Evolutionary conservation across 2,329 filamentous ascomycete species (phyloP).

Genomic region (Paecilomyces sp.): DNA sequence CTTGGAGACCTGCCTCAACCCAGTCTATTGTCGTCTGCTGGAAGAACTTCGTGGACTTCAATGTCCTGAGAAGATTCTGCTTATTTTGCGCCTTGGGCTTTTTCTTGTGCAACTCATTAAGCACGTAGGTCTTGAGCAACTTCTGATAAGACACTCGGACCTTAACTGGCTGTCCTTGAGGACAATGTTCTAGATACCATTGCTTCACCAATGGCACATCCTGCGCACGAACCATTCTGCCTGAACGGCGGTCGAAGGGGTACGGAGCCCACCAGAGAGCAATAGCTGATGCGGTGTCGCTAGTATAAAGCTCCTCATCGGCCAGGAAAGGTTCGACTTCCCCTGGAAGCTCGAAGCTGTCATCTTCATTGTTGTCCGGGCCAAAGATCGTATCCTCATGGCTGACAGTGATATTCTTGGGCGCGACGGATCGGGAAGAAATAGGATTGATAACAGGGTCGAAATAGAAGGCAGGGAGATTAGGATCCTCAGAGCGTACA

Average conservation of each 20-base stretch:
- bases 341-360: slow-evolving; percentile 74
- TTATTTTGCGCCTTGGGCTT: slow-evolving; percentile 93
- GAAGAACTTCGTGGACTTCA: slow-evolving; percentile 98
- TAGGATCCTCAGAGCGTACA: slow-evolving; percentile 76
- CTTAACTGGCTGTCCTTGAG: slow-evolving; percentile 86
- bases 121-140: slow-evolving; percentile 86
- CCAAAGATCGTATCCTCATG: slow-evolving; percentile 95
- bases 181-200: slow-evolving; percentile 96
- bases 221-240: slow-evolving; percentile 92
- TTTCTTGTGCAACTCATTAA: slow-evolving; percentile 95
- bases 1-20: slow-evolving; percentile 97
- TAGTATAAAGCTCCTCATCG: slow-evolving; percentile 81
- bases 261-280: slow-evolving; percentile 97
- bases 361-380: slow-evolving; percentile 69
- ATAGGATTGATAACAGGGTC: slow-evolving; percentile 98
- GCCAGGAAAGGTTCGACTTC: slow-evolving; percentile 81
- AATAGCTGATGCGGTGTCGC: slow-evolving; percentile 85
- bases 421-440: slow-evolving; percentile 85
- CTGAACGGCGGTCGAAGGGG: slow-evolving; percentile 89
- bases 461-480: slow-evolving; percentile 93
- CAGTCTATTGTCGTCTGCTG: slow-evolving; percentile 99
- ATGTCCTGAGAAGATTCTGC: slow-evolving; percentile 78
- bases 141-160: slow-evolving; percentile 98
- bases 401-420: slow-evolving; percentile 85
- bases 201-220: slow-evolving; percentile 97